Evolutionary conservation across 805 yeast species (phyloP).

Genomic region (Barnettozyma pratensis): DNA sequence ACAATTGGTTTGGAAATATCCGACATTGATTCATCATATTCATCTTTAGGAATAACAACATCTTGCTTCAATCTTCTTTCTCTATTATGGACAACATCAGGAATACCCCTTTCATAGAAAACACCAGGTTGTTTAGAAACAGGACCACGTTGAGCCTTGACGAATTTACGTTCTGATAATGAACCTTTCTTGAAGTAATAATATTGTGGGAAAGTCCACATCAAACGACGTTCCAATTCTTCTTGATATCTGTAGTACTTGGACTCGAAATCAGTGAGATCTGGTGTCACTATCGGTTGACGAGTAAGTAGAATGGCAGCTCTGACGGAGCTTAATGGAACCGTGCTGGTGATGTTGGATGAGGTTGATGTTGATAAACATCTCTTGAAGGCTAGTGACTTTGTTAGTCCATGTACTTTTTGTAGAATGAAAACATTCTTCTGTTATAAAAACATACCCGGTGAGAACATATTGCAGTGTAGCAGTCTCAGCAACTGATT

Average conservation of each 20-base stretch:
- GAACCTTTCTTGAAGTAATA: conserved; percentile 90
- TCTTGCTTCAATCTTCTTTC: conserved; percentile 82
- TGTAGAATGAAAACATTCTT: too few species aligned
- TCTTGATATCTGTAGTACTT: conserved; percentile 79
- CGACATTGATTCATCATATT: conserved; percentile 33
- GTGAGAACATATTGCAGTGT: background rate
- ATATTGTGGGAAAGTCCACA: conserved; percentile 97
- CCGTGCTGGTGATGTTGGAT: conserved; percentile 13
- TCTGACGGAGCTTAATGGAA: conserved; percentile 18
- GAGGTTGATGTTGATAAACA: conserved; percentile 17
- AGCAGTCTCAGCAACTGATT: too few species aligned
- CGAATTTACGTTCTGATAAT: conserved; percentile 74
- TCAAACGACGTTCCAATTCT: conserved; percentile 80
- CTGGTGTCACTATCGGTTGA: conserved; percentile 79
- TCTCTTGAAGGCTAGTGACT: conserved; percentile 18
- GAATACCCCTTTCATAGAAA: conserved; percentile 77
- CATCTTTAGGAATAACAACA: conserved; percentile 61
- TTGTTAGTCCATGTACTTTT: background rate
- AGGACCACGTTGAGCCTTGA: conserved; percentile 72
- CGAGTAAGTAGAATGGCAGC: conserved; percentile 70
- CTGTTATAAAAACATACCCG: background rate
- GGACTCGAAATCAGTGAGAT: conserved; percentile 62
- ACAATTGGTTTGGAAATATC: conserved; percentile 64
- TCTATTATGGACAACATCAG: conserved; percentile 83
- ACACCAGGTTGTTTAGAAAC: conserved; percentile 67